Evolutionary conservation across 2,329 filamentous ascomycete species (phyloP).

Genomic region (Cytospora paraplurivora): DNA sequence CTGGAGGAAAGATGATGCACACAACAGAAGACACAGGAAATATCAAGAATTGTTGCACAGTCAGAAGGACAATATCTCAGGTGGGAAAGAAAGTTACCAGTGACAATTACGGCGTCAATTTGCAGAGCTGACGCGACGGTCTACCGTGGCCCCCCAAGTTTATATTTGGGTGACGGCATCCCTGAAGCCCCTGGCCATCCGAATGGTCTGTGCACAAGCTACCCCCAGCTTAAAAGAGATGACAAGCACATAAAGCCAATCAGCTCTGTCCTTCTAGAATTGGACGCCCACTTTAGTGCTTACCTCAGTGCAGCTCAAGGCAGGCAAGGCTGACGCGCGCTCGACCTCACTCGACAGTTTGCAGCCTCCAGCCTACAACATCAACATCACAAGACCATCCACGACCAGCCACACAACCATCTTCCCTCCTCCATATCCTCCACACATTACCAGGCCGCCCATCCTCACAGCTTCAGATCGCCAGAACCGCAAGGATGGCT

Average conservation of each 20-base stretch:
- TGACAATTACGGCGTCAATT: neutral
- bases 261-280: constrained; percentile 9
- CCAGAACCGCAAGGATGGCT: constrained; percentile 50
- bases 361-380: constrained; percentile 23
- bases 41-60: neutral
- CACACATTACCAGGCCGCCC: constrained; percentile 24
- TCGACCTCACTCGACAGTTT: constrained; percentile 28
- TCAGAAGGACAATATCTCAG: constrained; percentile 1
- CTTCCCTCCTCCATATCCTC: constrained; percentile 20
- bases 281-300: neutral
- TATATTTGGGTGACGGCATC: constrained; percentile 26
- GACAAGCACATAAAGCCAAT: constrained; percentile 19
- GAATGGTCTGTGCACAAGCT: neutral
- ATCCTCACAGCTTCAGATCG: neutral
- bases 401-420: constrained; percentile 27
- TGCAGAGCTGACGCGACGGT: neutral
- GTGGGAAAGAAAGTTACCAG: neutral
- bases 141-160: constrained; percentile 14
- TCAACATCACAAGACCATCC: constrained; percentile 18
- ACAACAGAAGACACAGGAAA: neutral
- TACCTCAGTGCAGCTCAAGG: constrained; percentile 31
- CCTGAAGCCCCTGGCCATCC: constrained; percentile 14
- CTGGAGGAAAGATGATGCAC: constrained; percentile 1
- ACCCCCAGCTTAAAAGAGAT: constrained; percentile 20
- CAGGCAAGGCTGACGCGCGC: constrained; percentile 52